Base-by-base conservation (phyloP, 495 filamentous ascomycete species). In the Xylaria bambusicola region DNA sequence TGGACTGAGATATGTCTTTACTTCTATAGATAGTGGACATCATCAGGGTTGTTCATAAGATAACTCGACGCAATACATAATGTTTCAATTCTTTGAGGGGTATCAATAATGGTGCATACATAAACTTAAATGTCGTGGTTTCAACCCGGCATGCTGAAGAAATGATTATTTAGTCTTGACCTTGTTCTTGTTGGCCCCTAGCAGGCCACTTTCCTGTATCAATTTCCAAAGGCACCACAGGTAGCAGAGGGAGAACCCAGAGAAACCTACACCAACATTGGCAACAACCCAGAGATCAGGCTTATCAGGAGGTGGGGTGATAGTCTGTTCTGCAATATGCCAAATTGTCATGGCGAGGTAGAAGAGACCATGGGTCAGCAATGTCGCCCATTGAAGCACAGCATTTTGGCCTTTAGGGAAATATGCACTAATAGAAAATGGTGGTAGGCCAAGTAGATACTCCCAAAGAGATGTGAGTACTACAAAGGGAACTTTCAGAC, bases 251-350 rank as follows among this genome's bases (percentile, higher is more conserved):
- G 84, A 84, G 67, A 97, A 98, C 2, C 91, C 93, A 9, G 82
- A 88, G 26, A 88, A 88, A 6, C 93, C 94, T 8, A 98, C 75
- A 21, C 90, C 81, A 2, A 92, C 93, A 64, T 98, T 98, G 10
- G 86, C 74, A 1, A 98, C 95, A 7, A 93, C 87, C 92, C 92
- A 98, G 9, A 98, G 71, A 77, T 98, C 94, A 12, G 94, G 94
- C 68, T 93, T 96, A 29, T 78, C 78, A 1, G 78, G 64, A 5
- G 92, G 92, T 2, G 89, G 84, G 20, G 73, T 60, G 1, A 93
- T 67, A 61, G 83, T 84, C 6, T 78, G 75, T 66, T 96, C 94
- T 3, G 85, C 65, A 15, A 90, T 67, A 76, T 98, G 95, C 88
- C 93, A 93, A 23, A 69, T 77, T 12, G 83, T 74, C 86, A 97